Percentiles rank a stretch among this genome's conserved stretches.
These are phyloP conservation scores for Bipolaris gigantea DNA, from an alignment of 2,329 filamentous ascomycete genomes.

Conservation along the genomic window DNA sequence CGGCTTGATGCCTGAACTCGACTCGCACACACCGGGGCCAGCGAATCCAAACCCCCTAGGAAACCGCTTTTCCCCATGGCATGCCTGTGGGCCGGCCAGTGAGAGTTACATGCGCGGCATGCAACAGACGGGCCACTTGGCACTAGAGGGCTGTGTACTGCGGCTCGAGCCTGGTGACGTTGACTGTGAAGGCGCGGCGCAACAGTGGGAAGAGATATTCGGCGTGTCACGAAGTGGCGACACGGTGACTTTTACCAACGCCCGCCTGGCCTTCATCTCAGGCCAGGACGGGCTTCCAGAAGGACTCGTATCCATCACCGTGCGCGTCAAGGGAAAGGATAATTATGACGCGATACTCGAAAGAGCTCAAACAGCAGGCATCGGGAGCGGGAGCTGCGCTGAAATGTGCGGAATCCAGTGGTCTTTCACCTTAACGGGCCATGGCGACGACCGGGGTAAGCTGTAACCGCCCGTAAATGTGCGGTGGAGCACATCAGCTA, in stretches of 20 bases:
- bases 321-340: conserved; percentile 43
- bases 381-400: conserved; percentile 39
- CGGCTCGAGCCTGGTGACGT: conserved; percentile 45
- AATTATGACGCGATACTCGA: conserved; percentile 38
- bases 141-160: conserved; percentile 41
- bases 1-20: conserved; percentile 50
- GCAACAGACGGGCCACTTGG: conserved; percentile 42
- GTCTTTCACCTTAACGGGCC: conserved; percentile 37
- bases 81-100: conserved; percentile 47
- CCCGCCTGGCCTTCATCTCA: conserved; percentile 42
- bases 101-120: conserved; percentile 42
- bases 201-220: conserved; percentile 49
- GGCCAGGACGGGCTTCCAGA: conserved; percentile 39
- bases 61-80: conserved; percentile 49
- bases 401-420: conserved; percentile 47
- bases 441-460: conserved; percentile 19
- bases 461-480: conserved; percentile 16
- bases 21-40: conserved; percentile 42
- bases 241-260: conserved; percentile 43
- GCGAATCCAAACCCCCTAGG: conserved; percentile 45
- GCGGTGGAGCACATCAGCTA: neutral
- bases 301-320: conserved; percentile 45
- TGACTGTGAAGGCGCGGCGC: conserved; percentile 42
- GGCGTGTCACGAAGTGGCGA: conserved; percentile 47
- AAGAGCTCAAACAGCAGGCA: conserved; percentile 34